Base-by-base conservation (phyloP, 805 yeast genomes). In the Metschnikowia gelsemii region DNA sequence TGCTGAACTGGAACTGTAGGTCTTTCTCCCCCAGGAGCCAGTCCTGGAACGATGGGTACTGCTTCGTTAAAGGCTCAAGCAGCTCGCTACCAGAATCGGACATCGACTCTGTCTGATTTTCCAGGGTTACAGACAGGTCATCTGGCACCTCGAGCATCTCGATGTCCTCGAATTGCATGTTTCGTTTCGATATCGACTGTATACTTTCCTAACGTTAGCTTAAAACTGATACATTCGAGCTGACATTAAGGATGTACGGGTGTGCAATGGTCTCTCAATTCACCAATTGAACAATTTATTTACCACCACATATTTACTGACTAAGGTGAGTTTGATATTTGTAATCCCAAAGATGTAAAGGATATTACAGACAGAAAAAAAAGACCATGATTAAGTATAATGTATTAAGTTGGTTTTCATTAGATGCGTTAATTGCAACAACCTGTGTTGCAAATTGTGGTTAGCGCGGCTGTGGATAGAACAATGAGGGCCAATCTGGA, bases 101-200 rank as follows among this genome's bases (percentile, higher is more conserved):
- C 6, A 57, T 35, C 3, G 60, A 55, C 40, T 59, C 68, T 3
- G 63, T 57, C 25, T 59, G 67, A 3, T 61, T 57, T 5, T 58
- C 52, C 35, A 54, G 50, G 7, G 51, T 43, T n/a, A 38, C 50
- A 9, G 47, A 40, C 42, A 40, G 56, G 33, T 66, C 68, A 14
- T 64, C 72, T 1, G 70, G 72, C 22, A 70, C 64, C 28, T 68
- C 74, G 39, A 70, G 55, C 73, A 68, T 47, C 43, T 70, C 74
- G 32, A 55, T 29, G 56, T 59, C 47, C 35, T 43, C 29, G 72
- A 51, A 51, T 32, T 47, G 46, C 55, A 51, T 51, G 30, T 4
- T 13, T 13, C 38, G 34, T 25, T 25, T 32, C 13, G 18, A n/a
- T 17, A 12, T 8, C 8, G n/a, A 17, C n/a, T 16, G 16, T 4